Evolutionary conservation across 371 early-diverging fungal genomes (phyloP).

Genomic region (Mortierella sp.): DNA sequence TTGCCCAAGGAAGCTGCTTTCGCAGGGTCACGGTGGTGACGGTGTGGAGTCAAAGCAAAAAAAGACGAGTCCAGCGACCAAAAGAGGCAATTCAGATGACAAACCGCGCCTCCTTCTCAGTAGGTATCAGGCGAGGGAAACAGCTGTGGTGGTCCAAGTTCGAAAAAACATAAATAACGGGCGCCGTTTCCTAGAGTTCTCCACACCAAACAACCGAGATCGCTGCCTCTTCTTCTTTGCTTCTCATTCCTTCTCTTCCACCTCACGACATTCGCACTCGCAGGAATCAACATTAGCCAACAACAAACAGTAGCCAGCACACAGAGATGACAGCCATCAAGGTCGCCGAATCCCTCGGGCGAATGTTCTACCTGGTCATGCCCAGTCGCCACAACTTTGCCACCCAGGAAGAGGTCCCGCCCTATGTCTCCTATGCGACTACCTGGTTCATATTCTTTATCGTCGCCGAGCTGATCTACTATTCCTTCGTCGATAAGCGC

Average conservation of each 20-base stretch:
- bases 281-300: neutral
- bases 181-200: neutral
- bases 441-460: slow-evolving; percentile 67
- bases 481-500: slow-evolving; percentile 52
- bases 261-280: neutral
- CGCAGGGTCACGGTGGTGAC: neutral
- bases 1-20: neutral
- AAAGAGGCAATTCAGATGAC: slow-evolving; percentile 16
- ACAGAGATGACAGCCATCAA: slow-evolving; percentile 50
- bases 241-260: slow-evolving; percentile 7
- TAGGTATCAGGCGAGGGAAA: neutral
- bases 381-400: slow-evolving; percentile 61
- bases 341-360: slow-evolving; percentile 59
- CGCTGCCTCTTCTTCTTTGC: neutral
- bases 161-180: slow-evolving; percentile 14
- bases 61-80: neutral
- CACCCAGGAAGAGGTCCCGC: slow-evolving; percentile 61
- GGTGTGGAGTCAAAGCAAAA: slow-evolving; percentile 11
- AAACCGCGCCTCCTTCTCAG: slow-evolving; percentile 6
- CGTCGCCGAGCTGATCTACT: slow-evolving; percentile 59
- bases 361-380: slow-evolving; percentile 68
- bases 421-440: slow-evolving; percentile 65
- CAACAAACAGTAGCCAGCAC: neutral
- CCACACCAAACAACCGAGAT: slow-evolving; percentile 7
- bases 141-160: neutral